A percentile compares a stretch with the other conserved stretches of the same genome.
These are phyloP conservation scores for Glomus cerebriforme DNA, from an alignment of 192 early-diverging fungal species.

Conservation along the genomic window DNA sequence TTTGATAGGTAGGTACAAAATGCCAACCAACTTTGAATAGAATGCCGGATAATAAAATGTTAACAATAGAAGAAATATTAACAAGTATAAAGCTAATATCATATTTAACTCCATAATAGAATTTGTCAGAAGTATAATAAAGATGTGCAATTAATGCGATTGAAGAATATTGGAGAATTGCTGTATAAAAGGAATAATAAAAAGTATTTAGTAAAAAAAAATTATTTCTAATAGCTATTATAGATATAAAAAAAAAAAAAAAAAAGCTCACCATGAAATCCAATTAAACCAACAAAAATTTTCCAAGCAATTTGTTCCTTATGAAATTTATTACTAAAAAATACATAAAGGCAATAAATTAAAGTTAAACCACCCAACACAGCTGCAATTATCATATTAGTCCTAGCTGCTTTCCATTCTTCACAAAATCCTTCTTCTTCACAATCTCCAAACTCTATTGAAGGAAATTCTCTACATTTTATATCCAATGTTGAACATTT, in stretches of 20 bases:
- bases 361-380: conserved; percentile 14
- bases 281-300: neutral
- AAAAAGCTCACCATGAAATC: neutral
- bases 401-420: conserved; percentile 20
- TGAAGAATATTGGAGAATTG: conserved; percentile 3
- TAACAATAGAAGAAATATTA: neutral
- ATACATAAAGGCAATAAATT: conserved; percentile 8
- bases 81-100: conserved; percentile 8
- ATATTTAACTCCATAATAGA: conserved; percentile 9
- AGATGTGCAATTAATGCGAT: conserved; percentile 1
- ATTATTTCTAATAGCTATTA: neutral
- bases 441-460: conserved; percentile 6
- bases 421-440: conserved; percentile 26
- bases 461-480: conserved; percentile 18
- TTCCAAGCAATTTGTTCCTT: neutral
- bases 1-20: neutral
- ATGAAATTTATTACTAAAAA: neutral
- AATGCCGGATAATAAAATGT: neutral
- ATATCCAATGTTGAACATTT: conserved; percentile 24
- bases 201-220: neutral
- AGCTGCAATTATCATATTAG: conserved; percentile 17
- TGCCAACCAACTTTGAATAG: neutral
- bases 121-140: conserved; percentile 4
- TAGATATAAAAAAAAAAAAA: too few relatives aligned
- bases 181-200: neutral